These are phyloP conservation scores for Podaxis sp. DNA, from an alignment of 768 basidiomycete species.

Conservation along the genomic window DNA sequence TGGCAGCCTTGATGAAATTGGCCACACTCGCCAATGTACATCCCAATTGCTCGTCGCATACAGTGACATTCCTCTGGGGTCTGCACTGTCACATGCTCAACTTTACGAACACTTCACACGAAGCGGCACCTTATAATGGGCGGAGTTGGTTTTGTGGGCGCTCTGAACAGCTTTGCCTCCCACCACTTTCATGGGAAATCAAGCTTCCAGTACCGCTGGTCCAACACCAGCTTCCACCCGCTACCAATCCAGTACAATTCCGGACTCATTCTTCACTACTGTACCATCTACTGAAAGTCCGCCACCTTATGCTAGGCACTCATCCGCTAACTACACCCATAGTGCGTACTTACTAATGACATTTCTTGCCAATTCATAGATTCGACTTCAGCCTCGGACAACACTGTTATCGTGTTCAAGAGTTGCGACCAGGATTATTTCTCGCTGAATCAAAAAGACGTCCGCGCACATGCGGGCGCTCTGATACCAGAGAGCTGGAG, in stretches of 20 bases:
- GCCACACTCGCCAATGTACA: no score
- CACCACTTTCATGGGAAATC: neutral
- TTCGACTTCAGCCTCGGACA: neutral
- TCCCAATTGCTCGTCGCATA: no score
- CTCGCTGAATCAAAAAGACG: constrained; percentile 13
- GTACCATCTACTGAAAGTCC: neutral
- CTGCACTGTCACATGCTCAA: no score
- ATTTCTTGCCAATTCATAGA: neutral
- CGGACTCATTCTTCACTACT: neutral
- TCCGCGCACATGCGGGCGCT: constrained; percentile 13
- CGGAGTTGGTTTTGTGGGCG: neutral
- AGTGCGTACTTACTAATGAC: neutral
- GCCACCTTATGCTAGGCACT: neutral
- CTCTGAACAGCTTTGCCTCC: neutral
- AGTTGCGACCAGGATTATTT: constrained; percentile 2
- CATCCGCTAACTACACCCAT: neutral
- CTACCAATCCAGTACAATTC: neutral
- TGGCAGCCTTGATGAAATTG: no score
- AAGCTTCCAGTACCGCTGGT: neutral
- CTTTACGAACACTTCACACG: neutral
- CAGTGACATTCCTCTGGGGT: no score
- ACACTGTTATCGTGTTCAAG: neutral
- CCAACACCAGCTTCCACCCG: neutral
- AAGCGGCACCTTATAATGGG: neutral
- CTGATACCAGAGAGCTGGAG: constrained; percentile 14